Evolutionary conservation across 305 asterid genomes (phyloP).

Genomic region (Salvia sclarea): DNA sequence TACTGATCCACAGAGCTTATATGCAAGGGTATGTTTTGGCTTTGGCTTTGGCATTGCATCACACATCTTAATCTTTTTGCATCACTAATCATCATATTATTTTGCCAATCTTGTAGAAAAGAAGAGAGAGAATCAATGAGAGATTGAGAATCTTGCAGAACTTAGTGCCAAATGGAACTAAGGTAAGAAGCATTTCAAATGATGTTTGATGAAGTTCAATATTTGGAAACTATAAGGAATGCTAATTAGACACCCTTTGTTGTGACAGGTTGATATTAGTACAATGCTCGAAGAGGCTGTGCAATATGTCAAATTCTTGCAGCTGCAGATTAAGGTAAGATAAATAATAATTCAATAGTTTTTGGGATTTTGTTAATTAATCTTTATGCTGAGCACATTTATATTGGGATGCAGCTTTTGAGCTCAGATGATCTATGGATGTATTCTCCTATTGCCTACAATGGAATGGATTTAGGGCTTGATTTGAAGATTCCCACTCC

Average conservation of each 20-base stretch:
- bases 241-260: conserved; percentile 3
- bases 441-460: conserved; percentile 55
- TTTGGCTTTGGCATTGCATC: background rate
- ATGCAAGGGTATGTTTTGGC: conserved; percentile 32
- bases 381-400: background rate
- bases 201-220: background rate
- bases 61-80: background rate
- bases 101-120: conserved; percentile 50
- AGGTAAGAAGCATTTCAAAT: conserved; percentile 41
- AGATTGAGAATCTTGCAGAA: conserved; percentile 71
- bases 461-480: conserved; percentile 52
- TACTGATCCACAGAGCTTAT: conserved; percentile 46
- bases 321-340: conserved; percentile 49
- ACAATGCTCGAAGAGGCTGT: conserved; percentile 56
- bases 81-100: conserved; percentile 12
- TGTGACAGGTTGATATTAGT: conserved; percentile 43
- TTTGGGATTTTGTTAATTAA: background rate
- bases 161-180: conserved; percentile 82
- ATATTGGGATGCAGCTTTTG: conserved; percentile 44
- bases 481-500: conserved; percentile 35
- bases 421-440: conserved; percentile 59
- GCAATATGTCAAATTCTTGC: conserved; percentile 42
- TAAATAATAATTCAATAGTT: background rate
- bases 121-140: conserved; percentile 81
- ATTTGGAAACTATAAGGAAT: background rate